Evolutionary conservation across 2,329 filamentous ascomycete species (phyloP).

Genomic region (Emergomyces pasteurianus): DNA sequence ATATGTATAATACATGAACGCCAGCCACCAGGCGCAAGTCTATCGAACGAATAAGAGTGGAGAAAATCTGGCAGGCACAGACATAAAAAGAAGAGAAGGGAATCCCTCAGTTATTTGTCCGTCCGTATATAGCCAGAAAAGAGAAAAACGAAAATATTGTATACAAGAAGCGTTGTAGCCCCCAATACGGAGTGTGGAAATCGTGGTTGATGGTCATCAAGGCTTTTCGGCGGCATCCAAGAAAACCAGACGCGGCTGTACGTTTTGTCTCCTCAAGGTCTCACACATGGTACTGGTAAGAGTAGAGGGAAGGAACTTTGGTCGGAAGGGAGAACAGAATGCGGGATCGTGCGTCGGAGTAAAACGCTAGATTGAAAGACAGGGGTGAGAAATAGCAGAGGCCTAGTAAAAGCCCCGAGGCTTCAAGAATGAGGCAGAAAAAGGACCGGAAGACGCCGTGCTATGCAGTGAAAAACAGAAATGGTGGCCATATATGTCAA

Average conservation of each 20-base stretch:
- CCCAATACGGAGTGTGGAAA: not conserved
- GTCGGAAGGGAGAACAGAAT: not conserved
- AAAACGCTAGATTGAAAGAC: not conserved
- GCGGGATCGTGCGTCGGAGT: not conserved
- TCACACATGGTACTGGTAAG: not conserved
- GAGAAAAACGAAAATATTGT: not conserved
- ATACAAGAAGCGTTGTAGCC: not conserved
- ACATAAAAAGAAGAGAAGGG: not conserved
- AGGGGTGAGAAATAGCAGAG: not conserved
- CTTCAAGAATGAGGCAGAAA: not conserved
- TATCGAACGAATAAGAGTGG: constrained; percentile 4
- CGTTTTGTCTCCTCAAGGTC: not conserved
- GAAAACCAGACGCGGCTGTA: not conserved
- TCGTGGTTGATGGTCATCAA: not conserved
- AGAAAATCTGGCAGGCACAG: not conserved
- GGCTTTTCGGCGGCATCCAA: not conserved
- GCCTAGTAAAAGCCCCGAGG: not conserved
- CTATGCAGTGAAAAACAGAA: constrained; percentile 3
- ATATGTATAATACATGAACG: not conserved
- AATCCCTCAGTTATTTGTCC: not conserved
- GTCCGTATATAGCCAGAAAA: not conserved
- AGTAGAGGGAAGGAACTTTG: not conserved
- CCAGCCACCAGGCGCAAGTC: not conserved
- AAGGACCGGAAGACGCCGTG: not conserved
- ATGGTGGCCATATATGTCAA: not conserved